Percentiles rank a stretch among this genome's conserved stretches.
These are phyloP conservation scores for Colletotrichum shisoi DNA, from an alignment of 2,329 filamentous ascomycete genomes.

Conservation along the genomic window DNA sequence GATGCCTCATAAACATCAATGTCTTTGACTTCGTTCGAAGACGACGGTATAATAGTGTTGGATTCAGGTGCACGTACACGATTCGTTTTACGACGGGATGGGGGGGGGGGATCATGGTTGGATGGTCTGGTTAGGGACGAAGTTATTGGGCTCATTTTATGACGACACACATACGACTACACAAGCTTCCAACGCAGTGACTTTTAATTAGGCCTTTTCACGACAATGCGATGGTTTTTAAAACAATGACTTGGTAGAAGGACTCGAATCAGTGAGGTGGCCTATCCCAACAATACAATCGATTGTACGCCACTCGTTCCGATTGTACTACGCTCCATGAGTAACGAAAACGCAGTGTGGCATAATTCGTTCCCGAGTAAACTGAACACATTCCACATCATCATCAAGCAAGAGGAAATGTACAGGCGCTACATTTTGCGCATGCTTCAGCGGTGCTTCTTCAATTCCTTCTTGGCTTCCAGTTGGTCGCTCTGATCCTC, in stretches of 20 bases:
- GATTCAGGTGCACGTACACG: slow-evolving; percentile 40
- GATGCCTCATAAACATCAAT: not conserved
- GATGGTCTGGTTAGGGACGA: slow-evolving; percentile 11
- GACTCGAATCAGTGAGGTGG: not conserved
- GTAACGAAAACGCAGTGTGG: not conserved
- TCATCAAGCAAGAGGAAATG: not conserved
- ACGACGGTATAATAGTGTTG: slow-evolving; percentile 29
- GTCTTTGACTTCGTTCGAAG: slow-evolving; percentile 5
- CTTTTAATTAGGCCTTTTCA: not conserved
- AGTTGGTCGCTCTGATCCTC: slow-evolving; percentile 72
- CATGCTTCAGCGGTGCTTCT: slow-evolving; percentile 57
- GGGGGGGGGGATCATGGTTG: slow-evolving; percentile 11
- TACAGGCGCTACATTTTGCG: not conserved
- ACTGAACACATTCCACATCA: not conserved
- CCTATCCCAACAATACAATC: slow-evolving; percentile 1
- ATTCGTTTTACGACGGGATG: slow-evolving; percentile 37
- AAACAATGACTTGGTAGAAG: not conserved
- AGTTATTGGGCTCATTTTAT: not conserved
- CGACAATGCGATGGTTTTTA: not conserved
- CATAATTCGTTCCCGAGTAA: not conserved
- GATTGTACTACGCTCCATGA: no score
- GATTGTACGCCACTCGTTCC: not conserved
- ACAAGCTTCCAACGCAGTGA: not conserved
- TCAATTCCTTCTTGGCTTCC: slow-evolving; percentile 54
- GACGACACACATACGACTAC: not conserved